phyloP scores from a whole-genome alignment of 768 basidiomycete species.

The Podaxis pistillaris region DNA sequence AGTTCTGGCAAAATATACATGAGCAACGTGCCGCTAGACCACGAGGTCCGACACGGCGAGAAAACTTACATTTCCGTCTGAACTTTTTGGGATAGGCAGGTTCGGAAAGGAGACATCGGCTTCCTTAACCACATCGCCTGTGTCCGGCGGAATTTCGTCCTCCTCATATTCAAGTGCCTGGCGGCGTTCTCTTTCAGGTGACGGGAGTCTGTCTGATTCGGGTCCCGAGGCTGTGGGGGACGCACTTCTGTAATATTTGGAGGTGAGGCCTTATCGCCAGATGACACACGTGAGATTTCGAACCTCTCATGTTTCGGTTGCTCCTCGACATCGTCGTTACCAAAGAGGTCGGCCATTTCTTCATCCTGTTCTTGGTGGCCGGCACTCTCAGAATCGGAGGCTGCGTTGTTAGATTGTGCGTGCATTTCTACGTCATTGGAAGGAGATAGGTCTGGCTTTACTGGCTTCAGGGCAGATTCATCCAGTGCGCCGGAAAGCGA shows the following conservation, averaged over 20 bases:
- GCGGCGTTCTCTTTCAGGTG: constrained; percentile 60
- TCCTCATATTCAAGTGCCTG: constrained; percentile 81
- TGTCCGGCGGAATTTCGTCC: constrained; percentile 62
- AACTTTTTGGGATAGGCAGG: constrained; percentile 74
- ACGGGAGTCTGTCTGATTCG: constrained; percentile 64
- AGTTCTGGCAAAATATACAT: constrained; percentile 51
- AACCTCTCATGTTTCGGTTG: constrained; percentile 49
- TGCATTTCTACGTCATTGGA: constrained; percentile 45
- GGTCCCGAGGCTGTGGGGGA: constrained; percentile 51
- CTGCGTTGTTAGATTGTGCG: constrained; percentile 21
- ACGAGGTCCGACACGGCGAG: constrained; percentile 2
- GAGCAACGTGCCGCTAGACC: constrained; percentile 1
- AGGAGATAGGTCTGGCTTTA: constrained; percentile 12
- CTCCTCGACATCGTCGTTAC: constrained; percentile 58
- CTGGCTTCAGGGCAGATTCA: constrained; percentile 23
- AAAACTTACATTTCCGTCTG: constrained; percentile 73
- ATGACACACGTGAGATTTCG: constrained; percentile 22
- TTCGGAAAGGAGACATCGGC: constrained; percentile 84
- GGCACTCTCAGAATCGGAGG: constrained; percentile 26
- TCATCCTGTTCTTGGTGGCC: constrained; percentile 40
- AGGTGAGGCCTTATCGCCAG: constrained; percentile 11
- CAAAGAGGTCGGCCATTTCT: constrained; percentile 79
- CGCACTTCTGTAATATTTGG: constrained; percentile 25
- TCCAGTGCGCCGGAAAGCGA: constrained; percentile 59
- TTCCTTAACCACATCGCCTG: constrained; percentile 46